Conservation (phyloP, 176 grass and related monocot species). For the Carex pumila region DNA sequence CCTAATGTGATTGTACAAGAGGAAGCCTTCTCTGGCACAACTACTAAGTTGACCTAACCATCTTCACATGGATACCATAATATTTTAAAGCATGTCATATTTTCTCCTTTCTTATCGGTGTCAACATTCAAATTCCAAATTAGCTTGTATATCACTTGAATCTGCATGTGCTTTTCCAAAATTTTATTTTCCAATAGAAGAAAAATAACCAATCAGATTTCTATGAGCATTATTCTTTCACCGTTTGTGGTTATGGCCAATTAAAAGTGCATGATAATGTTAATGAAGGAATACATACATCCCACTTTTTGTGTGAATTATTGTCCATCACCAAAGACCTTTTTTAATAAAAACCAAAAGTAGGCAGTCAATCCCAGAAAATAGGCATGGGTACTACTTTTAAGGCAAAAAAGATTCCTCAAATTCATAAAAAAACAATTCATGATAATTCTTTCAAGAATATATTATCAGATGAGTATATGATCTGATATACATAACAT, state of each 20-base stretch:
- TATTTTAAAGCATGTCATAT: conserved; percentile 6
- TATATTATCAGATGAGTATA: too few species aligned
- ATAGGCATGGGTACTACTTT: background rate
- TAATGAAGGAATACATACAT: background rate
- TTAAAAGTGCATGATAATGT: background rate
- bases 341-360: background rate
- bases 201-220: background rate
- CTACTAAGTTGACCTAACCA: background rate
- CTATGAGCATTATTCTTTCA: background rate
- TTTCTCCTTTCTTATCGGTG: background rate
- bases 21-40: background rate
- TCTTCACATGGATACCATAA: background rate
- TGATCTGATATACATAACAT: too few species aligned
- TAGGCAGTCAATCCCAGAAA: background rate
- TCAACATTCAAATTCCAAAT: conserved; percentile 3
- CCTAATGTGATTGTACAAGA: background rate
- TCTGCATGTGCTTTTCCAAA: conserved; percentile 15
- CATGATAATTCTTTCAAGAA: background rate
- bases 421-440: background rate
- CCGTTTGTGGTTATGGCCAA: background rate
- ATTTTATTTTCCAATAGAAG: background rate
- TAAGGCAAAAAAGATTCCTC: background rate
- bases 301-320: background rate
- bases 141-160: background rate
- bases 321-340: background rate